Conservation (phyloP, 495 filamentous ascomycete genomes). For the Xylaria palmicola region DNA sequence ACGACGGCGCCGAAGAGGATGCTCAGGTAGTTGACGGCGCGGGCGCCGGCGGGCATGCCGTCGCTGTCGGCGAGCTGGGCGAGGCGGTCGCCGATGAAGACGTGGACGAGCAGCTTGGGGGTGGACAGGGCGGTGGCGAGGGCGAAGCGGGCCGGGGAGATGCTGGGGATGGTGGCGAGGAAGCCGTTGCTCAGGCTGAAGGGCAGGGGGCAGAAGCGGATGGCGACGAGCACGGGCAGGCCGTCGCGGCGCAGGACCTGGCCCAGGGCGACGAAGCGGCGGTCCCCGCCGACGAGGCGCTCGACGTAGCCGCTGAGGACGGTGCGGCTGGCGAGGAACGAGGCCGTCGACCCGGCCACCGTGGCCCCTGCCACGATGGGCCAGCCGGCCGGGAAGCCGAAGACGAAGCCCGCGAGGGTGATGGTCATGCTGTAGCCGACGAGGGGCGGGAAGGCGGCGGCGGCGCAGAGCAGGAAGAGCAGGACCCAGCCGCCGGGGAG, state of each 20-base stretch:
- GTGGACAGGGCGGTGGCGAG: constrained; percentile 71
- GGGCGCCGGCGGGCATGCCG: constrained; percentile 65
- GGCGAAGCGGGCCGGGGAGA: constrained; percentile 71
- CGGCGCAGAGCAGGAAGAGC: constrained; percentile 73
- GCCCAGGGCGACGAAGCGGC: constrained; percentile 62
- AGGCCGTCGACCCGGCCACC: constrained; percentile 69
- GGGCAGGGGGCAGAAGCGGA: constrained; percentile 89
- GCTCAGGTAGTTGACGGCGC: constrained; percentile 74
- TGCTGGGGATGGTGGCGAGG: constrained; percentile 87
- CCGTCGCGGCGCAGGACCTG: constrained; percentile 76
- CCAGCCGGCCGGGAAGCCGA: constrained; percentile 90
- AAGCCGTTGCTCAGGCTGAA: constrained; percentile 94
- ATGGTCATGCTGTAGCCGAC: constrained; percentile 86
- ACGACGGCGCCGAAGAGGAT: constrained; percentile 68
- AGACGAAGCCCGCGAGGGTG: constrained; percentile 91
- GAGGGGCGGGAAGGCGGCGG: constrained; percentile 82
- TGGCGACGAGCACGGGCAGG: constrained; percentile 85
- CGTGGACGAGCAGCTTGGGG: constrained; percentile 87
- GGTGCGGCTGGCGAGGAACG: constrained; percentile 77
- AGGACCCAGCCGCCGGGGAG: constrained; percentile 71
- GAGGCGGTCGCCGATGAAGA: constrained; percentile 83
- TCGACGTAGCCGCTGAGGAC: constrained; percentile 76
- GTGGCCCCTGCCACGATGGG: constrained; percentile 78
- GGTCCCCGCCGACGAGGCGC: constrained; percentile 75
- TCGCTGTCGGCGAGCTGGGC: constrained; percentile 66